Evolutionary conservation across 2,329 filamentous ascomycete species (phyloP), one percentile per base, ranked within the genome.

Genomic region (Epichloe aotearoae): DNA sequence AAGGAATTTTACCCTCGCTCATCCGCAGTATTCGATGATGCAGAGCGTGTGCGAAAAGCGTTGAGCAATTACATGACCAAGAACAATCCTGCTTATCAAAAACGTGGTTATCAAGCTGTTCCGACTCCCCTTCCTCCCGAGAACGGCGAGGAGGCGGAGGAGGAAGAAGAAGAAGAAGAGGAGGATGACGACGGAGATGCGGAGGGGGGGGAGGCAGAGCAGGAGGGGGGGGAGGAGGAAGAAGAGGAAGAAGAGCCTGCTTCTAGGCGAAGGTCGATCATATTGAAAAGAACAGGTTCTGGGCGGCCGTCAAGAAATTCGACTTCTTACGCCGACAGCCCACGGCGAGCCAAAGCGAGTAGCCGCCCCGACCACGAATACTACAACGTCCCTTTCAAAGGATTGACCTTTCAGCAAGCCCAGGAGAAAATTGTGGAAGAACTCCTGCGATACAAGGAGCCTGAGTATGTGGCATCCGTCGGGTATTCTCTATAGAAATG

Each of bases 31-130:
- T 91, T 84, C 62, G 84, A 88, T 42, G 88, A 95, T 69, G 88
- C 89, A 8, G 89, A 95, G 66, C 81, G 88, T 46, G 79, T 95
- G 44, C 79, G 89, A 45, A 95, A 95, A 68, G 83, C 88, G 3
- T 75, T 91, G 40, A 90, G 86, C 64, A 91, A 90, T 61, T 88
- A 82, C 65, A 95, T 95, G 88, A 84, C 83, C 51, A 86, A 86
- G 64, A 77, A 84, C 58, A 95, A 95, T 59, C 88, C 89, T 14
- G 87, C 86, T 15, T 95, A 95, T 65, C 79, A 80, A 55, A 72
- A 74, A 15, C 73, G 76, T 23, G 71, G 70, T 45, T 93, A 94
- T 61, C 75, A 79, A 53, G 84, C 86, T 5, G 74, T 84, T 44
- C 78, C 88, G 5, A 88, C 87, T 1, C 86, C 88, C 73, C 23